Evolutionary conservation across 2,329 filamentous ascomycete species (phyloP).

Genomic region (Pyricularia sp.): DNA sequence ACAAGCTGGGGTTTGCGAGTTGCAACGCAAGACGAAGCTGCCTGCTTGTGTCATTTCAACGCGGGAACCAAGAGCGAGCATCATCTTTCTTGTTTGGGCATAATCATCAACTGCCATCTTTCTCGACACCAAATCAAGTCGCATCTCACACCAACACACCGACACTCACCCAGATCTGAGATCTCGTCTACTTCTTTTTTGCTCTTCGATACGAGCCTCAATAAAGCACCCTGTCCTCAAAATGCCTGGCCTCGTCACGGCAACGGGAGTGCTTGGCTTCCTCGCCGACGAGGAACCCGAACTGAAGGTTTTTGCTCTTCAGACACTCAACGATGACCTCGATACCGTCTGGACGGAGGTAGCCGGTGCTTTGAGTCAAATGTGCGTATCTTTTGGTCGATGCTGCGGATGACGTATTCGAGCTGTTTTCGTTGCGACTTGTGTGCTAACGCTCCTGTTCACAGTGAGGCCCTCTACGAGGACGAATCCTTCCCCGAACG

Average conservation of each 20-base stretch:
- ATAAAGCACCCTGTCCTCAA: slow-evolving; percentile 12
- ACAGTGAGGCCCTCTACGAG: slow-evolving; percentile 91
- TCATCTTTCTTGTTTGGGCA: not conserved
- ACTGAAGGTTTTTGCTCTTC: slow-evolving; percentile 86
- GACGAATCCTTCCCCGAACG: slow-evolving; percentile 90
- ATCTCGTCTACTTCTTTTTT: not conserved
- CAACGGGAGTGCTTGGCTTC: slow-evolving; percentile 88
- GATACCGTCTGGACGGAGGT: slow-evolving; percentile 97
- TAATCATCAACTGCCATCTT: not conserved
- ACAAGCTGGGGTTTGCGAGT: not conserved
- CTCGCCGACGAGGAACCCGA: slow-evolving; percentile 88
- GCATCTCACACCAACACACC: not conserved
- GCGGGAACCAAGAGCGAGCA: not conserved
- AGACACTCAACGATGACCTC: slow-evolving; percentile 91
- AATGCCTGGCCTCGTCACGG: slow-evolving; percentile 91
- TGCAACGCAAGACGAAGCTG: not conserved
- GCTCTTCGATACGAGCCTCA: not conserved
- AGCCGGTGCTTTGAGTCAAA: slow-evolving; percentile 79
- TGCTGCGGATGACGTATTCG: not conserved
- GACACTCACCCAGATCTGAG: not conserved
- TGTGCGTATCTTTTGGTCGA: slow-evolving; percentile 42
- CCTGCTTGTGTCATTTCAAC: not conserved
- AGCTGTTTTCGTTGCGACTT: slow-evolving; percentile 3
- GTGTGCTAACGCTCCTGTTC: slow-evolving; percentile 1
- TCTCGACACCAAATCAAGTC: not conserved